phyloP scores from a whole-genome alignment of 2,329 filamentous ascomycete species.

The Fusarium secorum region DNA sequence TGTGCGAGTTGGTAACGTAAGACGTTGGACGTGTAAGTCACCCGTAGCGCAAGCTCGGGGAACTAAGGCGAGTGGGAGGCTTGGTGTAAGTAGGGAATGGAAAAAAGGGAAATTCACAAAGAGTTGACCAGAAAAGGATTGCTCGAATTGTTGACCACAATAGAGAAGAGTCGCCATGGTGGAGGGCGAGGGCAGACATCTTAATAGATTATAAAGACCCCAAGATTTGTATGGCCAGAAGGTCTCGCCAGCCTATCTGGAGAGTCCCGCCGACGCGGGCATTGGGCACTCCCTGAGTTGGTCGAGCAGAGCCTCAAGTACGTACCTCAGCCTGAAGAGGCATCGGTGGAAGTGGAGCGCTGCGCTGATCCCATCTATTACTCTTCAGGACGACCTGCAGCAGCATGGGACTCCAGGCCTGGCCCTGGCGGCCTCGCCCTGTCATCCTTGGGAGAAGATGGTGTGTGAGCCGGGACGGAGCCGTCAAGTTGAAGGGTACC shows the following conservation, averaged over 20 bases:
- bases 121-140: neutral
- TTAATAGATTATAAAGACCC: constrained; percentile 20
- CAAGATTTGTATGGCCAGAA: constrained; percentile 5
- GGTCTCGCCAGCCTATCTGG: neutral
- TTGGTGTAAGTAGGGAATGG: neutral
- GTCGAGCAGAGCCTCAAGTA: constrained; percentile 23
- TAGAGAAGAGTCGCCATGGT: neutral
- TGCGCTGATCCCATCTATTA: constrained; percentile 18
- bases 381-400: constrained; percentile 21
- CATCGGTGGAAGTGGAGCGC: constrained; percentile 10
- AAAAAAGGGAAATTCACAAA: neutral
- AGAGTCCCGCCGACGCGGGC: neutral
- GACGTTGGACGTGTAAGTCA: constrained; percentile 20
- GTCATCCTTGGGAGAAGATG: constrained; percentile 8
- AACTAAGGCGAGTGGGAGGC: neutral
- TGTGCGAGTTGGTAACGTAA: constrained; percentile 5
- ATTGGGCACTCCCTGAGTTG: constrained; percentile 12
- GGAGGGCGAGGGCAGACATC: constrained; percentile 24
- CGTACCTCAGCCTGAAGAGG: constrained; percentile 10
- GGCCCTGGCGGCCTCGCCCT: neutral
- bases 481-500: neutral
- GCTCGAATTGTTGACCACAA: neutral
- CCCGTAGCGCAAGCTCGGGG: neutral
- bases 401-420: neutral
- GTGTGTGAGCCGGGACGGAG: constrained; percentile 3